Evolutionary conservation across 176 grass and related monocot genomes (phyloP).

Genomic region (Aegilops longissima): DNA sequence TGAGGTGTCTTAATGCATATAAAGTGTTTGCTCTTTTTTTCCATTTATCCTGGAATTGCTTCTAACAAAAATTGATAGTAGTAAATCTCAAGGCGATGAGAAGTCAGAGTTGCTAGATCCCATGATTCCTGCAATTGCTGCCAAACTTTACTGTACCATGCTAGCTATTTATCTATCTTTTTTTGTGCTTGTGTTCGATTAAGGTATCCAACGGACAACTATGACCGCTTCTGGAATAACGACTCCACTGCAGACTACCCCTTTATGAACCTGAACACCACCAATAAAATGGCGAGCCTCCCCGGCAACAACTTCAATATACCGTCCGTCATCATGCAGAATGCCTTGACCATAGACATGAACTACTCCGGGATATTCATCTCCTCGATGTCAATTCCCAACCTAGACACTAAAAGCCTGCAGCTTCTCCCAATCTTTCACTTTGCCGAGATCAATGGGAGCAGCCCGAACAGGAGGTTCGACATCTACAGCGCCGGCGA

Average conservation of each 20-base stretch:
- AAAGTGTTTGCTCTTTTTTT: no score
- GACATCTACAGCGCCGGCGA: background rate
- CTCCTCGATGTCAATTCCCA: no score
- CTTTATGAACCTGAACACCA: background rate
- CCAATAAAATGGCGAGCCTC: accelerated
- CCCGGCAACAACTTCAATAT: background rate
- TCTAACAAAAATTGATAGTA: no score
- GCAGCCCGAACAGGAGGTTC: background rate
- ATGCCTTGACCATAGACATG: background rate
- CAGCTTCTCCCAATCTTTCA: background rate
- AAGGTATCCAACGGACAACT: background rate
- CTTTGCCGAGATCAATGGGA: background rate
- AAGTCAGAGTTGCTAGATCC: no score
- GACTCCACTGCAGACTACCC: background rate
- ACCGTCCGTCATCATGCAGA: background rate
- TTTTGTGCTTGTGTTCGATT: background rate
- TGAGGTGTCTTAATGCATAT: no score
- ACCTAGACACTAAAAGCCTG: background rate
- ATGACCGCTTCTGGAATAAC: background rate
- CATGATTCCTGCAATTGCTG: no score
- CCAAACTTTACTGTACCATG: background rate
- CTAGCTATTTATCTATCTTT: background rate
- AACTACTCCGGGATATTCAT: background rate
- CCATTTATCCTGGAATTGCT: no score
- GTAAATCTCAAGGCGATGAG: no score